A percentile compares a stretch with the other conserved stretches of the same genome.
These are phyloP conservation scores for Podospora sp. DNA, from an alignment of 495 filamentous ascomycete genomes.

Conservation along the genomic window DNA sequence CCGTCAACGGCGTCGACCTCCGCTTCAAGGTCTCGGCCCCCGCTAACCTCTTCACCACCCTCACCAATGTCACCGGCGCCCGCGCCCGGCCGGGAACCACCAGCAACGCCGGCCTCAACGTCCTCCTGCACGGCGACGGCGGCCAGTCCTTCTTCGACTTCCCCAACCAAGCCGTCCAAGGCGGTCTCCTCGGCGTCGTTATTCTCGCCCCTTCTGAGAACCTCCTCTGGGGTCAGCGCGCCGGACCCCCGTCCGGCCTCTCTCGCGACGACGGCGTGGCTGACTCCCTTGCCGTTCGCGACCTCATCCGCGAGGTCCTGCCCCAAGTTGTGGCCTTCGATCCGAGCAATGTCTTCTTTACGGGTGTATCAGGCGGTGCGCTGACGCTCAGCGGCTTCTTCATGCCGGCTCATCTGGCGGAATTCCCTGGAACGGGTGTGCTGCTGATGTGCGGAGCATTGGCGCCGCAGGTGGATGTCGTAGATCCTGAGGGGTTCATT, in stretches of 20 bases:
- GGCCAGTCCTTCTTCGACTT: constrained; percentile 61
- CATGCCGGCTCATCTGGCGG: constrained; percentile 49
- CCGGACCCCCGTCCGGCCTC: constrained; percentile 49
- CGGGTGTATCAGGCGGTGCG: constrained; percentile 50
- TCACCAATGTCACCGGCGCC: constrained; percentile 44
- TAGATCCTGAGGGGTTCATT: constrained; percentile 36
- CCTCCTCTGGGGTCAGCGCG: constrained; percentile 55
- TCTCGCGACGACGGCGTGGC: constrained; percentile 53
- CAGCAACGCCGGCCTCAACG: constrained; percentile 47
- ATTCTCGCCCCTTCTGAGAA: constrained; percentile 52
- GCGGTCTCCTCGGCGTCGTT: constrained; percentile 49
- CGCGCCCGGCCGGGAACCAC: constrained; percentile 29
- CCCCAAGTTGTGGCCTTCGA: constrained; percentile 51
- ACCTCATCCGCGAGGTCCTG: constrained; percentile 44
- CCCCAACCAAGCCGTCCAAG: constrained; percentile 53
- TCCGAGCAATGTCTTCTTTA: constrained; percentile 47
- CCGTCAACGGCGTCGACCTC: constrained; percentile 48
- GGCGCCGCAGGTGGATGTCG: constrained; percentile 48
- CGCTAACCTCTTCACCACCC: constrained; percentile 47
- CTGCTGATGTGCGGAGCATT: constrained; percentile 53
- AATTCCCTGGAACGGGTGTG: constrained; percentile 41
- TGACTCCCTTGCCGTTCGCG: constrained; percentile 50
- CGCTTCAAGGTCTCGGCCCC: constrained; percentile 52
- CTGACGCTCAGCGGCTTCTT: constrained; percentile 53
- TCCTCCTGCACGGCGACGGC: constrained; percentile 57